Conservation (phyloP, 2,329 filamentous ascomycete genomes). For the Neonectria faginata region DNA sequence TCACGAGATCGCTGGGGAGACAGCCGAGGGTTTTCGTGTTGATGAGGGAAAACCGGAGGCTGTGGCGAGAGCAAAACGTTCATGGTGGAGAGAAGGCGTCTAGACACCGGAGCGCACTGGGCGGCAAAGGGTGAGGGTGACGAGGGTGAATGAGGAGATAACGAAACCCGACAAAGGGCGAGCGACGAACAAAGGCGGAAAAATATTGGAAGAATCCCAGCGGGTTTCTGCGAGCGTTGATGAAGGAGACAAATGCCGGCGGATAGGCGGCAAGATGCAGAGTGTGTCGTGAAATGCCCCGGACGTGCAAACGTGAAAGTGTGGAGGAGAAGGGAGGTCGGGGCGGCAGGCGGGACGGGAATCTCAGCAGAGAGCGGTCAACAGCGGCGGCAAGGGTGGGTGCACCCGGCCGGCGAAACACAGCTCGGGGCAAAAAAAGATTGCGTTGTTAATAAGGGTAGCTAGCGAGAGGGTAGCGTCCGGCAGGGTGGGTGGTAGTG, state of each 20-base stretch:
- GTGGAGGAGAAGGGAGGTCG: conserved; percentile 31
- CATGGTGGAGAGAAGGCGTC: conserved; percentile 57
- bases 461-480: conserved; percentile 16
- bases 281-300: conserved; percentile 22
- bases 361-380: conserved; percentile 34
- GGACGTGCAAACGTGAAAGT: conserved; percentile 25
- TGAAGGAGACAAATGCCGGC: conserved; percentile 9
- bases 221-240: background rate
- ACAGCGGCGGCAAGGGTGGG: conserved; percentile 27
- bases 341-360: conserved; percentile 31
- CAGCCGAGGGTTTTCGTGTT: conserved; percentile 66
- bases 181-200: background rate
- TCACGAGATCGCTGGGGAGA: conserved; percentile 68
- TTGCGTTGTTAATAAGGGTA: conserved; percentile 33
- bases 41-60: conserved; percentile 68
- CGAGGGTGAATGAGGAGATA: conserved; percentile 32
- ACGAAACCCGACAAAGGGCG: conserved; percentile 24
- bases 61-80: conserved; percentile 72
- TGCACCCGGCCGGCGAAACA: conserved; percentile 25
- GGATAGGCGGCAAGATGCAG: conserved; percentile 17
- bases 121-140: conserved; percentile 20
- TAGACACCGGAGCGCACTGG: conserved; percentile 16
- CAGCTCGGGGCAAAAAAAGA: conserved; percentile 28
- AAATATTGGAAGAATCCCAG: background rate
- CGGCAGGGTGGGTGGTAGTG: background rate